Evolutionary conservation across 768 basidiomycete genomes (phyloP).

Genomic region (Kwoniella heveanensis): DNA sequence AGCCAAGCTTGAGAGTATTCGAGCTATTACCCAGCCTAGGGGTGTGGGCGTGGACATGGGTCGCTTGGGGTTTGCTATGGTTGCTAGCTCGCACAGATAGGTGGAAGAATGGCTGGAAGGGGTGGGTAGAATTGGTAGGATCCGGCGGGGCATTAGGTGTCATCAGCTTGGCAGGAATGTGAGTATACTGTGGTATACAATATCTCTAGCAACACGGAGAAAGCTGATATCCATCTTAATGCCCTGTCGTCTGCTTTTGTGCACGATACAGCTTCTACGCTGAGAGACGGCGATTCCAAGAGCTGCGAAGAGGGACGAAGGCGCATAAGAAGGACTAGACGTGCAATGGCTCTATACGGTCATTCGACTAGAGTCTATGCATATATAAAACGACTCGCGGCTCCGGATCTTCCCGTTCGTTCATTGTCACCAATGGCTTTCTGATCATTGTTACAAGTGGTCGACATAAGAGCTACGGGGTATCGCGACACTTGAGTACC

Average conservation of each 20-base stretch:
- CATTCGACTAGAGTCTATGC: too few species aligned
- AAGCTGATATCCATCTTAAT: too few species aligned
- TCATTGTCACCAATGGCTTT: too few species aligned
- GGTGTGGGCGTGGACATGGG: conserved; percentile 3
- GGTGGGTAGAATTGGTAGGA: conserved; percentile 32
- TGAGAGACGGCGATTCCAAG: conserved; percentile 8
- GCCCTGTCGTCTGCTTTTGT: background rate
- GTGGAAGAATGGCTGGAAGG: conserved; percentile 25
- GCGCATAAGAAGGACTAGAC: conserved; percentile 9
- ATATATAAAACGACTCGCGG: too few species aligned
- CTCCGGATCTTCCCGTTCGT: too few species aligned
- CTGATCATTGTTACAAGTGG: too few species aligned
- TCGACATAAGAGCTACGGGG: too few species aligned
- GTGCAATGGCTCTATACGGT: background rate
- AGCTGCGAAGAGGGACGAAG: conserved; percentile 9
- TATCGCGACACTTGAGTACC: too few species aligned
- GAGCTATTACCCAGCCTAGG: background rate
- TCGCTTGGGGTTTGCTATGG: conserved; percentile 6
- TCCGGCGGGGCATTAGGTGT: conserved; percentile 34
- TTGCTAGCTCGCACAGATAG: conserved; percentile 6
- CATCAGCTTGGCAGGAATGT: conserved; percentile 28
- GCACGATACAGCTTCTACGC: conserved; percentile 4
- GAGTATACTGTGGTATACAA: conserved; percentile 7
- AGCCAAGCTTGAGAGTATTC: background rate
- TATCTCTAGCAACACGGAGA: too few species aligned